phyloP scores from a whole-genome alignment of 225 moss, liverwort and hornwort species.

The Pseudoscleropodium purum region DNA sequence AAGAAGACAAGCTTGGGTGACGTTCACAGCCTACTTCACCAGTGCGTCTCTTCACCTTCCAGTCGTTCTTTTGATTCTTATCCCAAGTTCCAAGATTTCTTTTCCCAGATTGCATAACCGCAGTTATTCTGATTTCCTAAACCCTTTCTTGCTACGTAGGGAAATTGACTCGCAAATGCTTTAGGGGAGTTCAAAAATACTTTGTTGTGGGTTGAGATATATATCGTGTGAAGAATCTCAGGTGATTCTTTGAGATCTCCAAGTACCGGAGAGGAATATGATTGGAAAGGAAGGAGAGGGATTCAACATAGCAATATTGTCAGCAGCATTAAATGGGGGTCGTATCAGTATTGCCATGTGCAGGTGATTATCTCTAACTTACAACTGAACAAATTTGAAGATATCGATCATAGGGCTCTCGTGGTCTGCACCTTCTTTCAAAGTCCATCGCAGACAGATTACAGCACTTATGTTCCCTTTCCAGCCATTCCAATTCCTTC shows the following conservation, averaged over 20 bases:
- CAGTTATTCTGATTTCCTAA: not conserved
- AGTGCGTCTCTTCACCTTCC: conserved; percentile 17
- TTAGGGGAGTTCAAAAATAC: not conserved
- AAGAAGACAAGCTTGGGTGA: conserved; percentile 93
- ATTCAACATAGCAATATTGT: conserved; percentile 66
- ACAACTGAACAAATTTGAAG: not conserved
- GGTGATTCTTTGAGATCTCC: conserved; percentile 76
- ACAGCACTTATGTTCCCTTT: not conserved
- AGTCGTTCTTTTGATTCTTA: not conserved
- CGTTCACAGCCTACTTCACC: conserved; percentile 84
- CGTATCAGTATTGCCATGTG: conserved; percentile 37
- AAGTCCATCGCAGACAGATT: not conserved
- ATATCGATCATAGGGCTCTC: not conserved
- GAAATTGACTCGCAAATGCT: not conserved
- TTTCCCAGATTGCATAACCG: not conserved
- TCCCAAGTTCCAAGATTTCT: not conserved
- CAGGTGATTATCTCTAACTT: conserved; percentile 1
- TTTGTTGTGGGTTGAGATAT: not conserved
- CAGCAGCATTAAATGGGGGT: conserved; percentile 63
- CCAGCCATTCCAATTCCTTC: not conserved
- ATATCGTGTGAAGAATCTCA: conserved; percentile 6
- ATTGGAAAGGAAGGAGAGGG: conserved; percentile 79
- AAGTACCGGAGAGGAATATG: conserved; percentile 66
- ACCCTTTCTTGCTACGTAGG: not conserved
- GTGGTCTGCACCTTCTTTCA: not conserved